phyloP scores from a whole-genome alignment of 768 basidiomycete genomes.

The Kwoniella mangroviensis region DNA sequence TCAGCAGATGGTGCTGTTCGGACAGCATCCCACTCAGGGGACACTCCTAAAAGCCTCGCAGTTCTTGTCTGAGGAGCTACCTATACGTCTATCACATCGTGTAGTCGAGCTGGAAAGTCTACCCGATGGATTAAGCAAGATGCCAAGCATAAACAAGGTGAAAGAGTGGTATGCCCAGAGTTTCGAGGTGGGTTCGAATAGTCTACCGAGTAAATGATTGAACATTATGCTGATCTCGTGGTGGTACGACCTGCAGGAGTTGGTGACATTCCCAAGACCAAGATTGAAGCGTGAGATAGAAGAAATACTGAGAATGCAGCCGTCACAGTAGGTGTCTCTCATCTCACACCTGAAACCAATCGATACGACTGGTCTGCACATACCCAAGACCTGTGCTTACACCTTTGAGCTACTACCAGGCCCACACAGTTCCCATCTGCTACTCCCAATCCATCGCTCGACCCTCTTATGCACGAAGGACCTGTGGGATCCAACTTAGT shows the following conservation, averaged over 20 bases:
- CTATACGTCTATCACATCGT: constrained; percentile 90
- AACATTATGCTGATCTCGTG: too few relatives aligned
- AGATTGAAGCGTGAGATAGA: constrained; percentile 70
- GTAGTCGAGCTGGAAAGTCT: constrained; percentile 94
- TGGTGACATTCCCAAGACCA: constrained; percentile 83
- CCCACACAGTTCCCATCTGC: constrained; percentile 78
- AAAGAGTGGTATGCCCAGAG: constrained; percentile 99
- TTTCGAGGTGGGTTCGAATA: constrained; percentile 74
- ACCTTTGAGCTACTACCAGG: constrained; percentile 3
- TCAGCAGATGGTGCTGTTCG: constrained; percentile 97
- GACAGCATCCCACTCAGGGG: constrained; percentile 92
- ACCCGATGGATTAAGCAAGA: constrained; percentile 85
- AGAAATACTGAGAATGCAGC: constrained; percentile 61
- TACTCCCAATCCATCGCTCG: constrained; percentile 55
- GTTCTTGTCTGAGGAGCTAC: constrained; percentile 76
- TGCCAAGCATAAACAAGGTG: constrained; percentile 89
- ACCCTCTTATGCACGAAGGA: constrained; percentile 54
- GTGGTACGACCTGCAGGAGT: constrained; percentile 65
- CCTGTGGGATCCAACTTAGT: constrained; percentile 40
- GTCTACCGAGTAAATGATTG: not conserved
- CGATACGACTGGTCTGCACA: not conserved
- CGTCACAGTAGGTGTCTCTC: constrained; percentile 50
- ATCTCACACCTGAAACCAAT: constrained; percentile 54
- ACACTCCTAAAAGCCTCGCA: constrained; percentile 78
- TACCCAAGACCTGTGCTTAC: not conserved